Evolutionary conservation across 2,329 filamentous ascomycete species (phyloP).

Genomic region (Chlorencoelia australis): DNA sequence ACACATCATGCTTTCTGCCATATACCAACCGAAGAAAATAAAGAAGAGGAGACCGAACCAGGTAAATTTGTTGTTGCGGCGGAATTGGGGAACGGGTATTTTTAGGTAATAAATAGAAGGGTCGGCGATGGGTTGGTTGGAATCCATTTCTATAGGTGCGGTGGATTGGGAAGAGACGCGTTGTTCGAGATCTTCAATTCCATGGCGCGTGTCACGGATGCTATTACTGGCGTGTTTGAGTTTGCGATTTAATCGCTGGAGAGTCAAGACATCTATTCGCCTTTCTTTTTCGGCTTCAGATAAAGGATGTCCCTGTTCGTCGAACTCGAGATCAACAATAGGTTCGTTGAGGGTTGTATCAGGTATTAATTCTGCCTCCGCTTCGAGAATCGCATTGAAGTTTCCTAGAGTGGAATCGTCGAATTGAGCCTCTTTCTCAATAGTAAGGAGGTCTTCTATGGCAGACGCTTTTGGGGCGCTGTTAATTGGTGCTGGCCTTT

Average conservation of each 20-base stretch:
- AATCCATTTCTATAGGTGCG: constrained; percentile 1
- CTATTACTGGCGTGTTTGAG: constrained; percentile 41
- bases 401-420: constrained; percentile 24
- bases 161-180: constrained; percentile 33
- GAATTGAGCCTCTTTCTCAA: constrained; percentile 20
- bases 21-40: constrained; percentile 41
- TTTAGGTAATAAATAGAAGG: constrained; percentile 11
- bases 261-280: constrained; percentile 32
- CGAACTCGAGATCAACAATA: constrained; percentile 14
- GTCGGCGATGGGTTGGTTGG: too few species aligned
- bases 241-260: constrained; percentile 41
- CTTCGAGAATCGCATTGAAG: constrained; percentile 10
- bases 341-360: too few species aligned
- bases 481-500: constrained; percentile 15
- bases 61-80: constrained; percentile 17
- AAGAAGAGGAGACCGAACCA: constrained; percentile 25
- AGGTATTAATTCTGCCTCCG: background rate
- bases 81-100: constrained; percentile 17
- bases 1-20: constrained; percentile 44
- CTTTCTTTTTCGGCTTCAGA: constrained; percentile 24
- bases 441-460: constrained; percentile 20
- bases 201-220: constrained; percentile 45
- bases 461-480: constrained; percentile 16
- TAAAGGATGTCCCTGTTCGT: constrained; percentile 15
- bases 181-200: constrained; percentile 48